Evolutionary conservation across 164 flowering plant species (phyloP), one percentile per base, ranked within the genome.

Genomic region (Protea cynaroides): DNA sequence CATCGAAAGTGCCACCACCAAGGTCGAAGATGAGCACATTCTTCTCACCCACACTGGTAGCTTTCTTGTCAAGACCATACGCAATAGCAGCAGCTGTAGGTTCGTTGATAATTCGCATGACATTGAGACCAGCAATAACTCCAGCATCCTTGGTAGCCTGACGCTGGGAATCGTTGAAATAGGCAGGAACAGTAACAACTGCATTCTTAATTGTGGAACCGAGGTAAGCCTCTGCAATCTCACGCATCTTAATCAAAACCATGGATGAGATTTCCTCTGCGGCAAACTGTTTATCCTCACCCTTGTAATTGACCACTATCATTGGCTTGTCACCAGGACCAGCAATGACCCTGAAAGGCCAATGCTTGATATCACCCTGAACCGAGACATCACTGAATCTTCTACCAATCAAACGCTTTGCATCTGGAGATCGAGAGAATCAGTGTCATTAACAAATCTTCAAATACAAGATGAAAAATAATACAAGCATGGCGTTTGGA

Each of bases 11-110:
- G 12, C 83, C 82, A 64, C 84, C 84, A 52, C 84, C 82, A 50
- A 81, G 78, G 68, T 82, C 80, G 59, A 81, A 79, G 56, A 82
- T 80, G 15, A 82, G 71, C 7, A 82, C 80, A 69, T 80, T 82
- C 73, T 80, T 69, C 69, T 82, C 83, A 1, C 83, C 82, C 0
- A 60, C 62, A 8, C 78, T 74, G 14, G 79, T 57, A 0, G 80
- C 82, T 67, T 78, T 82, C 75, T 82, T 80, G 70, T 82, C 83
- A 56, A 82, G 69, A n/a, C 83, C 86, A 25, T 82, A 82, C 15
- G 86, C 86, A 68, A 82, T 82, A 2, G 86, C 86, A 50, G 86
- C 86, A 4, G 83, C 83, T 0, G 84, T 83, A 3, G 86, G 86
- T 69, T 82, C 86, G 52, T 82, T 82, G 72, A 82, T 56, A 55